Evolutionary conservation across 2,329 filamentous ascomycete genomes (phyloP), one percentile per base, ranked within the genome.

Genomic region (Aspergillus sp.): DNA sequence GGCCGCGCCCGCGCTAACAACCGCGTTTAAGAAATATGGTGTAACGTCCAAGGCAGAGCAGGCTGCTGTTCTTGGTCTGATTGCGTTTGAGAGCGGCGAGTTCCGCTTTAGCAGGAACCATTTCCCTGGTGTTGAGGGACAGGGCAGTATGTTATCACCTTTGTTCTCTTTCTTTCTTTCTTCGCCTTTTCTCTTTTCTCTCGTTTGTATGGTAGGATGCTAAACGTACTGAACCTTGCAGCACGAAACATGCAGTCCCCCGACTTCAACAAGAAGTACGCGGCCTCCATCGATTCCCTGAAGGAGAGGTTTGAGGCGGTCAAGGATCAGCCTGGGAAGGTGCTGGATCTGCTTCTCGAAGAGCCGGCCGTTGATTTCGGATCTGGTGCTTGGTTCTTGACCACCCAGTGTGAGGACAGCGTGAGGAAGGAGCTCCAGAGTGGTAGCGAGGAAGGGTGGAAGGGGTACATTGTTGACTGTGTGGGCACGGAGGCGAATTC

Each of bases 11-110:
- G 79, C 75, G 62, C 79, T 93, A 59, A 75, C 77, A 66, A 63
- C 75, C 6, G 81, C 84, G 37, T 86, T 92, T 72, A 56, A 67
- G 17, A 73, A 79, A 11, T 88, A 90, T 78, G 63, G 71, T 3
- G 77, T 92, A 64, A 79, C 75, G 48, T 71, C 72, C 34, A 74
- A 76, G 20, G 82, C 80, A 20, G 84, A 89, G 65, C 86, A 89
- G 69, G 90, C 90, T 6, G 89, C 87, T 20, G 73, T 93, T 15
- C 69, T 95, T 44, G 80, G 86, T 12, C 79, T 91, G 68, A 88
- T 90, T 77, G 84, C 87, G 11, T 87, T 86, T 69, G 91, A 96
- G 77, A 86, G 84, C 2, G 85, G 57, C 20, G 81, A 87, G 61
- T 90, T 93, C 76, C 80, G 83, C 66, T 93, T 84, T 81, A 90